Conservation (phyloP, 192 early-diverging fungal species). For the Entomortierella chlamydospora region DNA sequence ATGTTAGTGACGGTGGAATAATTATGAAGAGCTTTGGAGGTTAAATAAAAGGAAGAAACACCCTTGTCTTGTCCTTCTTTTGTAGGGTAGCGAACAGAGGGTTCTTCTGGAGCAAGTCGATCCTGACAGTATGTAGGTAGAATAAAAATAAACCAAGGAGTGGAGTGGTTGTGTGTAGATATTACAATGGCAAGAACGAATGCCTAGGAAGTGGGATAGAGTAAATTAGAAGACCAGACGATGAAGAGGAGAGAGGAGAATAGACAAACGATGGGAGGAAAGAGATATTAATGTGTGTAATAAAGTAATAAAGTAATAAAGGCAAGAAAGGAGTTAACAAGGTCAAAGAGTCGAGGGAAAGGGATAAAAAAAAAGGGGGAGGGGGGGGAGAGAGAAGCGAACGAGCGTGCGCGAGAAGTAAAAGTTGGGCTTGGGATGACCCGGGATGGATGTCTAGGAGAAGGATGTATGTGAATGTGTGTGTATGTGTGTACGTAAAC, state of each 20-base stretch:
- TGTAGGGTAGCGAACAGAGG: no score
- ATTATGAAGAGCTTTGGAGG: no score
- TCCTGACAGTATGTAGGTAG: neutral
- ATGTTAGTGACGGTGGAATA: no score
- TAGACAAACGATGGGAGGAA: neutral
- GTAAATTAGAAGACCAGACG: neutral
- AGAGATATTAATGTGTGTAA: conserved; percentile 1
- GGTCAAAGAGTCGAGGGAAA: no score
- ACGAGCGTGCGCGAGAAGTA: neutral
- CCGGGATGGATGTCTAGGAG: conserved; percentile 6
- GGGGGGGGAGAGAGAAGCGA: neutral
- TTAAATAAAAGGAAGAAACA: neutral
- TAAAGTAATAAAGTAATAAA: conserved; percentile 3
- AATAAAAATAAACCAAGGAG: neutral
- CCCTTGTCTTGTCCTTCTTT: no score
- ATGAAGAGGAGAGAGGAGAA: neutral
- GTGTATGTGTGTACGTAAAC: no score
- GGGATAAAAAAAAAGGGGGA: neutral
- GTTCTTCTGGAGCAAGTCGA: no score
- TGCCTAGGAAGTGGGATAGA: neutral
- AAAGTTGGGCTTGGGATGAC: neutral
- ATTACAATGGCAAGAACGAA: neutral
- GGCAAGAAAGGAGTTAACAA: neutral
- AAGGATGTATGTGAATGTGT: no score
- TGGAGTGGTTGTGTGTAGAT: no score